phyloP scores from a whole-genome alignment of 2,329 filamentous ascomycete genomes.

The Cladosporium sp. region DNA sequence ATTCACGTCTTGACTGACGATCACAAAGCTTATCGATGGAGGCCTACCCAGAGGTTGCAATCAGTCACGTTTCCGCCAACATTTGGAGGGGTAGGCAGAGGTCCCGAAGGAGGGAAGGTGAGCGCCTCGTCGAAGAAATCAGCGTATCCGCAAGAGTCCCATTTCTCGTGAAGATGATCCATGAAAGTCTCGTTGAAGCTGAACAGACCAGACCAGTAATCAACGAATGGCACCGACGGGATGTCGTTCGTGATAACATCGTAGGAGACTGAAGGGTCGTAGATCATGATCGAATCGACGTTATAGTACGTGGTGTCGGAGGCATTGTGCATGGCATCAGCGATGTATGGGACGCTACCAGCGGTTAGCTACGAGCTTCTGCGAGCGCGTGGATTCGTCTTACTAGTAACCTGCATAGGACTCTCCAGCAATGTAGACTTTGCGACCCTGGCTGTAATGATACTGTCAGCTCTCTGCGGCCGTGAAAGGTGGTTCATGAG shows the following conservation, averaged over 20 bases:
- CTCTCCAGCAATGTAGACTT: conserved; percentile 65
- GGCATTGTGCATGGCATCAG: conserved; percentile 65
- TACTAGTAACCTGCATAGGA: conserved; percentile 27
- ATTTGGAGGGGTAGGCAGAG: conserved; percentile 53
- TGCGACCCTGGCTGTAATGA: conserved; percentile 45
- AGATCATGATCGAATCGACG: conserved; percentile 65
- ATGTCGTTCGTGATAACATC: conserved; percentile 49
- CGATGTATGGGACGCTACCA: conserved; percentile 63
- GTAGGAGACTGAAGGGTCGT: conserved; percentile 63
- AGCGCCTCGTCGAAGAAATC: conserved; percentile 59
- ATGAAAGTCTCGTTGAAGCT: conserved; percentile 59
- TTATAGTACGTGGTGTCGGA: conserved; percentile 66
- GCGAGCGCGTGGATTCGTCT: neutral
- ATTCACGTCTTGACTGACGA: neutral
- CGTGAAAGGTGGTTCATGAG: neutral
- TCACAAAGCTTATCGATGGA: neutral
- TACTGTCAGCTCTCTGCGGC: neutral
- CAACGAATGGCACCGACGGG: conserved; percentile 55
- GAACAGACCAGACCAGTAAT: conserved; percentile 58
- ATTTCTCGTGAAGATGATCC: conserved; percentile 47
- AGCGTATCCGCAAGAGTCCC: conserved; percentile 58
- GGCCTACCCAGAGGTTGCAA: conserved; percentile 41
- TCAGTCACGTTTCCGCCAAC: conserved; percentile 38
- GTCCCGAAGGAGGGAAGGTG: conserved; percentile 63
- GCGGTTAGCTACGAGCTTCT: neutral